These are phyloP conservation scores for Dendrobium chrysotoxum DNA, from an alignment of 106 monocot genomes.

Conservation along the genomic window DNA sequence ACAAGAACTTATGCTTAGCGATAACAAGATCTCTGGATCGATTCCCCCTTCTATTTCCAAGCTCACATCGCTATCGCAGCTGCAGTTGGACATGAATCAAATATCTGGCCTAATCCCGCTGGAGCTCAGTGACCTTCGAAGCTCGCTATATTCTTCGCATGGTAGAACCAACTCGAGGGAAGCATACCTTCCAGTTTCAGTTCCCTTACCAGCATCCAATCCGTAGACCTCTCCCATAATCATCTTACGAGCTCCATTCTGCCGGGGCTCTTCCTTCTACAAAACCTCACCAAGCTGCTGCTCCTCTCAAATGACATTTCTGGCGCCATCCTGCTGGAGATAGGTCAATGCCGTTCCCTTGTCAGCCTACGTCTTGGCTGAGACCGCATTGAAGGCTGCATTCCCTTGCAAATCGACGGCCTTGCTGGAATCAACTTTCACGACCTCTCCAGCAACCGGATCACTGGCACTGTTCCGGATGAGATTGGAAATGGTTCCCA, in stretches of 20 bases:
- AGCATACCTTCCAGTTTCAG: slow-evolving; percentile 54
- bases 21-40: slow-evolving; percentile 81
- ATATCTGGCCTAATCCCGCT: slow-evolving; percentile 69
- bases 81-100: slow-evolving; percentile 76
- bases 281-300: slow-evolving; percentile 79
- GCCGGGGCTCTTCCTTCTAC: slow-evolving; percentile 59
- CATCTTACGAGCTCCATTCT: slow-evolving; percentile 75
- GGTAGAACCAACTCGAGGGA: slow-evolving; percentile 92
- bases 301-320: no score
- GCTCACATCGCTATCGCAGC: slow-evolving; percentile 45
- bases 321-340: slow-evolving; percentile 68
- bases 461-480: slow-evolving; percentile 50
- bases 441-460: slow-evolving; percentile 63
- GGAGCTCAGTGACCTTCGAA: slow-evolving; percentile 44
- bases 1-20: slow-evolving; percentile 82
- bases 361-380: slow-evolving; percentile 58
- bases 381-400: slow-evolving; percentile 58
- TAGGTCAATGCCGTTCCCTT: slow-evolving; percentile 57
- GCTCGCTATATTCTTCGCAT: slow-evolving; percentile 61
- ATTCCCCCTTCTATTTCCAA: slow-evolving; percentile 60
- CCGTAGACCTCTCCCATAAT: slow-evolving; percentile 80
- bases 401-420: slow-evolving; percentile 56
- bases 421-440: slow-evolving; percentile 57
- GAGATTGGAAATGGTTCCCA: slow-evolving; percentile 64
- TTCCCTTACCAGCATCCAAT: slow-evolving; percentile 47